Percentiles rank a stretch among this genome's conserved stretches.
These are phyloP conservation scores for Entophlyctis luteolus DNA, from an alignment of 192 early-diverging fungal species.

Conservation along the genomic window DNA sequence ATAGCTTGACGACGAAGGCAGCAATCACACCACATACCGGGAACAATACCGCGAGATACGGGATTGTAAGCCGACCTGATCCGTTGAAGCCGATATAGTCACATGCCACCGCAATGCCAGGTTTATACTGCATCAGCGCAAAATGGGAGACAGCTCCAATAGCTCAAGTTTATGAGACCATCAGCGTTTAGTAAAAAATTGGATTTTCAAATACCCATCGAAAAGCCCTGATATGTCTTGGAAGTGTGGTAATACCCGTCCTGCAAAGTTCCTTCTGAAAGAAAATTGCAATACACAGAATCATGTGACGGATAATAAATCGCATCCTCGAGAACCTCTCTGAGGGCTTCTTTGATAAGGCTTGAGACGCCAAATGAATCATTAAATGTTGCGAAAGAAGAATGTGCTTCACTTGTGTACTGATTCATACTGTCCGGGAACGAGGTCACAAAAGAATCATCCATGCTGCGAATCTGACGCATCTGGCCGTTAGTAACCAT, in stretches of 20 bases:
- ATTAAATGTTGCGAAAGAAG: neutral
- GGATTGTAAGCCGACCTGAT: slow-evolving; percentile 1
- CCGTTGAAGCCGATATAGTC: slow-evolving; percentile 12
- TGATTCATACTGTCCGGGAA: neutral
- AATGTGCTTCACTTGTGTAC: neutral
- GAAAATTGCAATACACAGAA: slow-evolving; percentile 4
- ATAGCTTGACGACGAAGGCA: slow-evolving; percentile 7
- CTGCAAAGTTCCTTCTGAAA: slow-evolving; percentile 7
- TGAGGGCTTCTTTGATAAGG: neutral
- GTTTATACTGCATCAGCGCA: slow-evolving; percentile 6
- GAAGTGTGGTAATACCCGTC: slow-evolving; percentile 14
- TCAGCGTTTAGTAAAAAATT: neutral
- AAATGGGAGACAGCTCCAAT: slow-evolving; percentile 14
- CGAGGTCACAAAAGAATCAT: neutral
- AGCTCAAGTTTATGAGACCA: neutral
- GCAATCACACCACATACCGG: neutral
- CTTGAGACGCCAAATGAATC: slow-evolving; percentile 3
- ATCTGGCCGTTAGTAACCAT: slow-evolving; percentile 13
- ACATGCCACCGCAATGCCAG: neutral
- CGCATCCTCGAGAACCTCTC: neutral
- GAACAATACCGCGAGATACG: neutral
- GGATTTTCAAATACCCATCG: neutral
- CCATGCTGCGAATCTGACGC: neutral
- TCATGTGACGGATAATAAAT: slow-evolving; percentile 4
- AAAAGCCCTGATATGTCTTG: neutral